Conservation (phyloP, 768 basidiomycete species). For the Rhodotorula graminis region DNA sequence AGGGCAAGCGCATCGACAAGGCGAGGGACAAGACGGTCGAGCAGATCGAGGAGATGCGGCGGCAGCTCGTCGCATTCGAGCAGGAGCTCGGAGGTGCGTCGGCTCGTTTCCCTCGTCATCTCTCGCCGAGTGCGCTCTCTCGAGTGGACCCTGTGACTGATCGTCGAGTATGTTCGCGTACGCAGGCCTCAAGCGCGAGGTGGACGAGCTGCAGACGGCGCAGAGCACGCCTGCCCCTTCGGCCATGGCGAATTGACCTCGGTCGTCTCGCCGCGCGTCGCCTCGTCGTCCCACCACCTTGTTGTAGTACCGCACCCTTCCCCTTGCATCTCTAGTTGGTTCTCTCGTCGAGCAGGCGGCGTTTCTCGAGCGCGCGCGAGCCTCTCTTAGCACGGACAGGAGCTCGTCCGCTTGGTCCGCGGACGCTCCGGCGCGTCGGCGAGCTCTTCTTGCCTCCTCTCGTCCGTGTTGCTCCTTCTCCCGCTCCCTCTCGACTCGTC, state of each 20-base stretch:
- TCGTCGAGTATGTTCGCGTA: too few relatives aligned
- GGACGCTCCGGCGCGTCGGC: background rate
- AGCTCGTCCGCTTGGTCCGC: background rate
- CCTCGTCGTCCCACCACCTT: background rate
- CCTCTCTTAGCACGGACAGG: background rate
- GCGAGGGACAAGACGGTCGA: conserved; percentile 65
- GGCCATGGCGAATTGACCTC: background rate
- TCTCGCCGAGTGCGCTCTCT: background rate
- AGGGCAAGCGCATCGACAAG: conserved; percentile 70
- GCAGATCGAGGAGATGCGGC: conserved; percentile 71
- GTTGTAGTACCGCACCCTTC: background rate
- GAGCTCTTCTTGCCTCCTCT: background rate
- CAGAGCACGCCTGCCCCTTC: background rate
- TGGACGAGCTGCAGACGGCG: conserved; percentile 23
- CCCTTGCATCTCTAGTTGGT: too few relatives aligned
- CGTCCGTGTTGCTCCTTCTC: too few relatives aligned
- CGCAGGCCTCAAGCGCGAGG: conserved; percentile 32
- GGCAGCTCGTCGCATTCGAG: conserved; percentile 69
- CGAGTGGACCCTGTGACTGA: background rate
- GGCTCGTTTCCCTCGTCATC: background rate
- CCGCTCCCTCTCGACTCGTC: background rate
- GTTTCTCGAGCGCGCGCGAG: background rate
- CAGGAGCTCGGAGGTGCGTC: conserved; percentile 61
- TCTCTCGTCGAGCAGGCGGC: too few relatives aligned
- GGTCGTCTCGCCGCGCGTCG: background rate